Base-by-base conservation (phyloP, 495 filamentous ascomycete genomes). In the Tuber calosporum region DNA sequence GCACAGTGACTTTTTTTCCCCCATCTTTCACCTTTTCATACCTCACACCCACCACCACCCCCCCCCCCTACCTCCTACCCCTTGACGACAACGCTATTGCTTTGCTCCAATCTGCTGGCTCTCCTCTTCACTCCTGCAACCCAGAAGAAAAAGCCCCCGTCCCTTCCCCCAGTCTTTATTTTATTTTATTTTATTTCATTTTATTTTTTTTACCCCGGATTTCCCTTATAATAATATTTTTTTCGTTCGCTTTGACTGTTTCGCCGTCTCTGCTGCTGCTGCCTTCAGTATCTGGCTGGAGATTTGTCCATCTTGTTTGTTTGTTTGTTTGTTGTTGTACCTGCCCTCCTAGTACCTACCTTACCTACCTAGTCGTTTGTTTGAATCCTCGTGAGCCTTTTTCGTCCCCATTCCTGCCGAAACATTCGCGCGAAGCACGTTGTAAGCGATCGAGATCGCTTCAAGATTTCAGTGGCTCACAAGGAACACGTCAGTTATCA, bases 1-100 rank as follows among this genome's bases (percentile, higher is more conserved):
- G 76, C 76, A 78, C 76, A 77, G 76, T 78, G 76, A 78, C 76
- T 68, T 78, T 77, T 78, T 73, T n/a, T n/a, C n/a, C n/a, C 74
- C 70, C 53, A 8, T n/a, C 30, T 62, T 78, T 78, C 70, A 70
- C 76, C 76, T 66, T 77, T 72, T 77, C 41, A 62, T 68, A 62
- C 11, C 53, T 62, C 53, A 62, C 48, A n/a, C n/a, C n/a, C n/a
- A n/a, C n/a, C n/a, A n/a, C n/a, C n/a, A n/a, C n/a, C n/a, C n/a
- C 53, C 53, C 53, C 45, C 45, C 45, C 22, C 26, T 22, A 53
- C 45, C 45, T 22, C 45, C 45, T 58, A 72, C 76, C 76, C 76
- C 76, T 70, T 77, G 39, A 40, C 77, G 41, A 48, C 72, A 73
- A 69, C 75, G 70, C 74, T 77, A 68, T 78, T 77, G 73, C 73